Conservation (phyloP, 805 yeast species). For the Ogataea angusta region DNA sequence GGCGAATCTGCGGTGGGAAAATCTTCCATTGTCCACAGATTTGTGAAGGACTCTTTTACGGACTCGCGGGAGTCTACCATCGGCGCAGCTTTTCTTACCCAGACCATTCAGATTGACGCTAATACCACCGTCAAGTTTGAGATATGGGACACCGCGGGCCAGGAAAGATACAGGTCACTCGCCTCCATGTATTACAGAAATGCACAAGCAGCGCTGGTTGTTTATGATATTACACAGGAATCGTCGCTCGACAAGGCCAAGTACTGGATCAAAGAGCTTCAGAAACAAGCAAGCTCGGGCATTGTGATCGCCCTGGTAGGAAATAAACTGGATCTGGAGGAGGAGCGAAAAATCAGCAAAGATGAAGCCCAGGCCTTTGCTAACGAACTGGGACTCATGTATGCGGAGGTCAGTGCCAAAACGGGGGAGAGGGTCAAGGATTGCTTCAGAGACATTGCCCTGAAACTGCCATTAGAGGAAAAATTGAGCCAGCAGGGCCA, state of each 20-base stretch:
- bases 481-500: conserved; percentile 21
- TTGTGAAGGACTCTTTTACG: conserved; percentile 70
- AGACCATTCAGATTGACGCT: conserved; percentile 54
- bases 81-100: conserved; percentile 82
- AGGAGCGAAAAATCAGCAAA: conserved; percentile 43
- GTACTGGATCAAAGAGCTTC: conserved; percentile 75
- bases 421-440: conserved; percentile 49
- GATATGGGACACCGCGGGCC: conserved; percentile 89
- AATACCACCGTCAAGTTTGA: conserved; percentile 63
- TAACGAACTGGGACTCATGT: conserved; percentile 46
- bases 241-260: conserved; percentile 69
- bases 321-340: conserved; percentile 63
- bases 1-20: conserved; percentile 74
- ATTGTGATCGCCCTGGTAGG: conserved; percentile 83
- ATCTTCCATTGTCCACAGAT: conserved; percentile 63
- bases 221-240: conserved; percentile 68
- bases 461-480: conserved; percentile 38
- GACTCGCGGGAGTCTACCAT: conserved; percentile 75
- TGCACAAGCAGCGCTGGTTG: conserved; percentile 77
- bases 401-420: conserved; percentile 58
- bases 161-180: conserved; percentile 70
- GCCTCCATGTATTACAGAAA: conserved; percentile 84
- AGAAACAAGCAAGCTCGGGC: conserved; percentile 72
- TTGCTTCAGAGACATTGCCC: conserved; percentile 49
- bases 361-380: conserved; percentile 54